A percentile compares a stretch with the other conserved stretches of the same genome.
phyloP scores from a whole-genome alignment of 2,329 filamentous ascomycete genomes.

The Cadophora gregata region DNA sequence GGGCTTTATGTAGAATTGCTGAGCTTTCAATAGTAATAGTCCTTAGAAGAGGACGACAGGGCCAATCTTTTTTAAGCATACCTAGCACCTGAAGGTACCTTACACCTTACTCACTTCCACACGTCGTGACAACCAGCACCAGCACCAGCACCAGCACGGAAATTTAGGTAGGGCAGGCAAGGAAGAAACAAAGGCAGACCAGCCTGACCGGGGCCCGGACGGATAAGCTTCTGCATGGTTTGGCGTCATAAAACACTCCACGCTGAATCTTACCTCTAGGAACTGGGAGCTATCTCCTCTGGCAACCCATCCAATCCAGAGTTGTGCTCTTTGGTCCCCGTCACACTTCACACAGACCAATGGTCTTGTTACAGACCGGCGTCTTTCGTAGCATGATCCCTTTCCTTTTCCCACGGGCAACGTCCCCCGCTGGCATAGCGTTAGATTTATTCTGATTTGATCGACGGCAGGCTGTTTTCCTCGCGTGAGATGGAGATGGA shows the following conservation, averaged over 20 bases:
- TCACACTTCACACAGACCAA: conserved; percentile 35
- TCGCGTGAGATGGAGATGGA: conserved; percentile 3
- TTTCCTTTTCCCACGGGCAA: not conserved
- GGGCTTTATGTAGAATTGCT: conserved; percentile 38
- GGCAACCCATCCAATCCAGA: conserved; percentile 14
- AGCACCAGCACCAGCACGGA: not conserved
- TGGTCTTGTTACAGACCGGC: conserved; percentile 27
- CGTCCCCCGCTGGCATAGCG: not conserved
- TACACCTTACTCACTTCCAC: conserved; percentile 27
- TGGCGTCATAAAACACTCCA: conserved; percentile 37
- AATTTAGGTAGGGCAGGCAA: conserved; percentile 8
- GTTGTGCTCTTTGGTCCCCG: conserved; percentile 25
- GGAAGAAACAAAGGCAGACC: not conserved
- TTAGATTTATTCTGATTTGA: not conserved
- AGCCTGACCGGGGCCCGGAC: conserved; percentile 5
- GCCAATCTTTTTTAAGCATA: conserved; percentile 36
- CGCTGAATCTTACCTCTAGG: conserved; percentile 5
- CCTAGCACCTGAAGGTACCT: conserved; percentile 18
- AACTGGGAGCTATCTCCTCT: conserved; percentile 8
- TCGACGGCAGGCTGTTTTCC: not conserved
- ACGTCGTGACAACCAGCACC: conserved; percentile 31
- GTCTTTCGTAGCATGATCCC: conserved; percentile 16
- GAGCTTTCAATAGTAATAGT: conserved; percentile 32
- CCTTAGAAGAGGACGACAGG: conserved; percentile 28
- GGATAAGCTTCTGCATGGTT: conserved; percentile 29